Percentiles rank a stretch among this genome's conserved stretches.
Evolutionary conservation across 257 asterid species (phyloP).

Genomic region (Solanum sparsipilum): DNA sequence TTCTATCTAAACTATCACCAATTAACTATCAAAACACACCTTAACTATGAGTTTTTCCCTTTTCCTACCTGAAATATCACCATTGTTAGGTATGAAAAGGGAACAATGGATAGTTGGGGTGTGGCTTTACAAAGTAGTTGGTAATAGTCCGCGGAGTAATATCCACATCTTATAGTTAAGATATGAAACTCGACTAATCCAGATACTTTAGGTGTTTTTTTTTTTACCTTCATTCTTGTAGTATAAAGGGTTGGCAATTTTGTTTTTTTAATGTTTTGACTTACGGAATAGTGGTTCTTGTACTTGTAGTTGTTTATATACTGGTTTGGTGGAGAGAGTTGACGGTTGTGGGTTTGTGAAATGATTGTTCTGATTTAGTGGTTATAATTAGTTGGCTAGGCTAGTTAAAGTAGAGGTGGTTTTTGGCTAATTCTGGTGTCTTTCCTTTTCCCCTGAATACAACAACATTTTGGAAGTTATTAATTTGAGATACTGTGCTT

Average conservation of each 20-base stretch:
- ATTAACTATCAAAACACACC: not conserved
- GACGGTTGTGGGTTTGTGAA: not conserved
- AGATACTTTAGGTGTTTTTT: no score
- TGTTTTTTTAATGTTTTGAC: not conserved
- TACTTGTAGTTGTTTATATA: not conserved
- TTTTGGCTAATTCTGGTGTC: not conserved
- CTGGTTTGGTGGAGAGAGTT: not conserved
- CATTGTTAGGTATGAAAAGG: not conserved
- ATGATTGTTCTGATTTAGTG: not conserved
- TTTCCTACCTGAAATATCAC: not conserved
- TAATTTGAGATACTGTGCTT: not conserved
- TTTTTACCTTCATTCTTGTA: not conserved
- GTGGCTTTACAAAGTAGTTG: not conserved
- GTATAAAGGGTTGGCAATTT: not conserved
- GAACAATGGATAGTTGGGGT: not conserved
- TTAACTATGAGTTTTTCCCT: not conserved
- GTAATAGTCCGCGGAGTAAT: not conserved
- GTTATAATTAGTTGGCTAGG: not conserved
- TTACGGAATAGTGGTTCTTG: not conserved
- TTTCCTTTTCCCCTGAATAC: not conserved
- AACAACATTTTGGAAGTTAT: not conserved
- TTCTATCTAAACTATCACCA: not conserved
- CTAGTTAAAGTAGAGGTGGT: not conserved
- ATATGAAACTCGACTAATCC: not conserved
- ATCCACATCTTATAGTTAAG: not conserved